Base-by-base conservation (phyloP, 2,329 filamentous ascomycete genomes). In the Monosporascus ibericus region DNA sequence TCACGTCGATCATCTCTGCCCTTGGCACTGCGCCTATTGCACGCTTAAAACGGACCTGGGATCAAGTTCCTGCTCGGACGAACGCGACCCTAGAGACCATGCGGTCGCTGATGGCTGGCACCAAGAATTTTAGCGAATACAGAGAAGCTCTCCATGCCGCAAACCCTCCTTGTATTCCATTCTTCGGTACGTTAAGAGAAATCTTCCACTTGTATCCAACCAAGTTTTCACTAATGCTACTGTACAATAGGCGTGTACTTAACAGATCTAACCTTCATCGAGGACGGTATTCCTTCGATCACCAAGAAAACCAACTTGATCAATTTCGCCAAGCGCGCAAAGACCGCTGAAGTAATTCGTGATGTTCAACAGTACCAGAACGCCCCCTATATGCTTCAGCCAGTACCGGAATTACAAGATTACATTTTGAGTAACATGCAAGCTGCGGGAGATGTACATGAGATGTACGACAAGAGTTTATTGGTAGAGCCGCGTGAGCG, bases 341-440 rank as follows among this genome's bases (percentile, higher is more conserved):
- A 97, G 79, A 97, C 94, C 15, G 94, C 94, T 20, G 94, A 97
- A 69, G 94, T 99, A 42, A 99, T 99, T 63, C 89, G 92, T 57
- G 92, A 97, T 69, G 97, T 99, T 59, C 94, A 97, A 70, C 92
- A 97, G 68, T 99, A 96, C 68, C 94, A 99, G 70, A 96, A 96
- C 64, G 90, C 95, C 55, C 91, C 91, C n/a, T 99, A 97, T 68
- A 86, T 88, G 7, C 76, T 99, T 49, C 89, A 95, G 66, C 82
- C 91, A 0, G 92, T 99, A 17, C 82, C 86, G 2, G 94, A 97
- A 72, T 77, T 99, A 60, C 92, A 97, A 69, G 92, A 97, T 62
- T 99, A 97, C 72, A 96, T 99, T 60, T 74, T 96, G 61, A 92
- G 86, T 69, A 96, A 97, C 70, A 95, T 97, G 88, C 88, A 95